Base-by-base conservation (phyloP, 2,329 filamentous ascomycete genomes). In the Pseudogymnoascus pannorum region DNA sequence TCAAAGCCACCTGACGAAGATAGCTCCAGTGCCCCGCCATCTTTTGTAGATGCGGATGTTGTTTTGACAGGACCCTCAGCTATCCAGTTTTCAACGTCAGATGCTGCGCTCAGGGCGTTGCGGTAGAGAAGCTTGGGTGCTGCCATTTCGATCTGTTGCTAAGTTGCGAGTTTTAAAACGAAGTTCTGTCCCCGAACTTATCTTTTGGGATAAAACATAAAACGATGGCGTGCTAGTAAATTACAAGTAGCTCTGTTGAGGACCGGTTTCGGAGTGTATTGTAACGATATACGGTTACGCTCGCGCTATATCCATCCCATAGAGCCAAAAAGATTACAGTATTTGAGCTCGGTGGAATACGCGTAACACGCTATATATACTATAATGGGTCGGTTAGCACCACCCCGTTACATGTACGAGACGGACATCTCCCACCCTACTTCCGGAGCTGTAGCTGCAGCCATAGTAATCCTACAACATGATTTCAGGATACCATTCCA, bases 1-100 rank as follows among this genome's bases (percentile, higher is more conserved):
- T 64, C 64, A 44, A 69, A 68, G 12, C 62, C 67, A 20, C 71
- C 71, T 5, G 24, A 14, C 7, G 12, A 14, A 18, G 65, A 60
- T n/a, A 72, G 65, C 57, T 68, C 66, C 54, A 72, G 63, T n/a
- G 68, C 68, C 35, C 66, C 67, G 61, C 71, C 67, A 35, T 35
- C 33, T n/a, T 35, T 35, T 35, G 33, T 14, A 3, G 8, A 1
- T 29, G 68, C 68, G 12, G 69, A 61, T 26, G 64, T 66, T 5
- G 66, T 64, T 22, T 62, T 66, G 7, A 72, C 61, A 7, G 70
- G 70, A 4, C 71, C 71, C 63, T 73, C 71, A 31, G 71, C 61
- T 22, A 72, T 60, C 71, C 71, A 72, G 26, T 60, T 66, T 1
- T 69, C 61, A 29, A 72, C 67, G 20, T 69, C 63, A 24, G 66